Conservation (phyloP, 495 filamentous ascomycete species). For the Hyphodiscus hymeniophilus region DNA sequence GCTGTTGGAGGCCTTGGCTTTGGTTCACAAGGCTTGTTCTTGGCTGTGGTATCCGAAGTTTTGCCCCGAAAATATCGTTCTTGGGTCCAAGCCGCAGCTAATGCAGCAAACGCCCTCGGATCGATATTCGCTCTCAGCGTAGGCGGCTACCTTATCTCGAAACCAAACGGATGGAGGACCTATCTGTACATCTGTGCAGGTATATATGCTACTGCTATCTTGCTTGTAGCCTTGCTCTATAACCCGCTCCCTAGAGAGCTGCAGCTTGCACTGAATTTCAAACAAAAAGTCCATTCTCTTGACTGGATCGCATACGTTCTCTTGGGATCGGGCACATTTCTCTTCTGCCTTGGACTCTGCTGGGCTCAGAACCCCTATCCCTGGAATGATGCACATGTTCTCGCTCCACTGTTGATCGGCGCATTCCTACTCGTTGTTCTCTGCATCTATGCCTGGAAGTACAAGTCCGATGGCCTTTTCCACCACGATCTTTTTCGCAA, state of each 20-base stretch:
- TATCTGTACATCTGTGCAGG: slow-evolving; percentile 25
- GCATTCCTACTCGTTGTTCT: slow-evolving; percentile 14
- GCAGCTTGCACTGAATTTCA: slow-evolving; percentile 14
- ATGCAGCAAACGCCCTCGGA: slow-evolving; percentile 20
- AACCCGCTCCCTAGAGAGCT: slow-evolving; percentile 17
- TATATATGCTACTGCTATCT: slow-evolving; percentile 14
- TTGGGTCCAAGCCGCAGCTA: slow-evolving; percentile 24
- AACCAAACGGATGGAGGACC: slow-evolving; percentile 24
- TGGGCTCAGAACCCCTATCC: slow-evolving; percentile 30
- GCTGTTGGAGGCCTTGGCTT: no score
- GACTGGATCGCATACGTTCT: slow-evolving; percentile 31
- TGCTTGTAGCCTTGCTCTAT: slow-evolving; percentile 21
- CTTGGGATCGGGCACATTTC: slow-evolving; percentile 22
- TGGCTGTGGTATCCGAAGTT: slow-evolving; percentile 29
- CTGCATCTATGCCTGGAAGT: slow-evolving; percentile 21
- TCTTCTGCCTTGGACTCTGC: slow-evolving; percentile 28
- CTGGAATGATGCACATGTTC: slow-evolving; percentile 25
- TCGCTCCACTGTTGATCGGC: slow-evolving; percentile 26
- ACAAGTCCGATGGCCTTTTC: slow-evolving; percentile 31
- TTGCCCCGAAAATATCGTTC: slow-evolving; percentile 25
- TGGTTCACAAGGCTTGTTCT: slow-evolving; percentile 28
- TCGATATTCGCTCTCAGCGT: slow-evolving; percentile 11
- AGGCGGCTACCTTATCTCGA: slow-evolving; percentile 24
- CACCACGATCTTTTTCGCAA: slow-evolving; percentile 29
- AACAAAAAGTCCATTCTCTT: slow-evolving; percentile 24